These are phyloP conservation scores for Brettanomyces bruxellensis DNA, from an alignment of 805 yeast species.

Conservation along the genomic window DNA sequence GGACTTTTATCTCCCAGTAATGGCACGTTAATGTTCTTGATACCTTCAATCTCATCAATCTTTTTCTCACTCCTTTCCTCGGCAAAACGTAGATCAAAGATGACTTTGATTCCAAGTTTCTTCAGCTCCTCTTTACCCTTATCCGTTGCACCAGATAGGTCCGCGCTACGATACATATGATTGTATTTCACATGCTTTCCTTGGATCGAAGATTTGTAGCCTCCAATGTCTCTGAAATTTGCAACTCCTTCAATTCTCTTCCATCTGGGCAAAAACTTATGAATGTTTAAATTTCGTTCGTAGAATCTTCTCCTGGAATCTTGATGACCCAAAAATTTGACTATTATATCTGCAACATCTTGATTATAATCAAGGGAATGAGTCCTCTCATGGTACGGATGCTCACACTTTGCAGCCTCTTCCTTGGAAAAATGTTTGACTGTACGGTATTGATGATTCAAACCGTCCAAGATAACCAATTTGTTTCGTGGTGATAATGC, in stretches of 20 bases:
- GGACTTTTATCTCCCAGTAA: slow-evolving; percentile 44
- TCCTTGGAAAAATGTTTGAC: slow-evolving; percentile 25
- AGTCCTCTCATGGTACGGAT: slow-evolving; percentile 24
- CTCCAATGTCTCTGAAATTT: slow-evolving; percentile 78
- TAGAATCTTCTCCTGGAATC: slow-evolving; percentile 48
- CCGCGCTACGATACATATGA: slow-evolving; percentile 55
- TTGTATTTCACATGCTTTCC: slow-evolving; percentile 42
- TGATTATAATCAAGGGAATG: slow-evolving; percentile 48
- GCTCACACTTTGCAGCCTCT: slow-evolving; percentile 11
- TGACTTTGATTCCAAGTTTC: slow-evolving; percentile 37
- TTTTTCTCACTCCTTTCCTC: slow-evolving; percentile 45
- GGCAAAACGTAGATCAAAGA: slow-evolving; percentile 62
- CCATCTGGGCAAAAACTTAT: slow-evolving; percentile 42
- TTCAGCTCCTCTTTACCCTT: slow-evolving; percentile 35
- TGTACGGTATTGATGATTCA: slow-evolving; percentile 80
- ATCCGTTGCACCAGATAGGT: slow-evolving; percentile 41
- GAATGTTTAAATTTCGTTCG: slow-evolving; percentile 26
- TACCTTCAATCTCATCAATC: slow-evolving; percentile 34
- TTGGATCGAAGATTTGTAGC: slow-evolving; percentile 39
- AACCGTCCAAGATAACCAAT: slow-evolving; percentile 49
- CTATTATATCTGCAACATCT: slow-evolving; percentile 39
- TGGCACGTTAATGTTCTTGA: slow-evolving; percentile 45
- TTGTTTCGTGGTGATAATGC: slow-evolving; percentile 48
- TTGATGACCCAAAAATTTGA: slow-evolving; percentile 33
- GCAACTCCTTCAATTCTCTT: slow-evolving; percentile 54